Evolutionary conservation across 768 basidiomycete species (phyloP).

Genomic region (Lactarius trivialis): DNA sequence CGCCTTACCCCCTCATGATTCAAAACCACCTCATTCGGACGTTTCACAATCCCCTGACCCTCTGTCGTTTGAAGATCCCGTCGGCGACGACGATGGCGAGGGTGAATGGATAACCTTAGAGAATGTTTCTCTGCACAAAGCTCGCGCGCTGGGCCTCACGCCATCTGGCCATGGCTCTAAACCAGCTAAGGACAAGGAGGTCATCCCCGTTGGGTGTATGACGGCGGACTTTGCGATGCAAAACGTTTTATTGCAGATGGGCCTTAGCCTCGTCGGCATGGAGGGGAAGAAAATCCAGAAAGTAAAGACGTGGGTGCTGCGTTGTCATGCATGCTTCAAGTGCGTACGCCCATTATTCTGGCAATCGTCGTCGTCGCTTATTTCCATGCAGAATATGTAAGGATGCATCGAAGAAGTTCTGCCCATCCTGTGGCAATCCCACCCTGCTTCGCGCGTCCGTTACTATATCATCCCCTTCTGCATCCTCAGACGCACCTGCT

Average conservation of each 20-base stretch:
- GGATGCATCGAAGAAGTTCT: slow-evolving; percentile 91
- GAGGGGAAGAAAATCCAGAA: slow-evolving; percentile 87
- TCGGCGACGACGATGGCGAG: slow-evolving; percentile 73
- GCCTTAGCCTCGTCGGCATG: slow-evolving; percentile 78
- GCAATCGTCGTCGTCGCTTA: neutral
- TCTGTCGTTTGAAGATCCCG: slow-evolving; percentile 67
- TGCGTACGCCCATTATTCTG: slow-evolving; percentile 40
- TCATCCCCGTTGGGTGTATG: slow-evolving; percentile 80
- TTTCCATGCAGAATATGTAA: slow-evolving; percentile 72
- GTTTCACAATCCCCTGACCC: slow-evolving; percentile 14
- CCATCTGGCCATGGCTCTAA: slow-evolving; percentile 41
- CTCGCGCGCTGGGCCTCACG: slow-evolving; percentile 75
- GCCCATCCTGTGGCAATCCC: slow-evolving; percentile 93
- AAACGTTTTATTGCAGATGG: slow-evolving; percentile 94
- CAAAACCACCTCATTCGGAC: slow-evolving; percentile 21
- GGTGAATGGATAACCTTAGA: slow-evolving; percentile 97
- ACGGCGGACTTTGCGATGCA: slow-evolving; percentile 99
- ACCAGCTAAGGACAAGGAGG: slow-evolving; percentile 33
- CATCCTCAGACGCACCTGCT: slow-evolving; percentile 51
- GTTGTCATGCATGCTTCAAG: slow-evolving; percentile 99
- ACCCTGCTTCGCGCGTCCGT: slow-evolving; percentile 88
- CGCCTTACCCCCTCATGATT: slow-evolving; percentile 5
- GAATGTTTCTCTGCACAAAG: slow-evolving; percentile 83
- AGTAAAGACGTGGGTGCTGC: slow-evolving; percentile 91
- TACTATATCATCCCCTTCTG: slow-evolving; percentile 64